A percentile compares a stretch with the other conserved stretches of the same genome.
Evolutionary conservation across 768 basidiomycete genomes (phyloP).

Genomic region (Phanerochaete carnosa): DNA sequence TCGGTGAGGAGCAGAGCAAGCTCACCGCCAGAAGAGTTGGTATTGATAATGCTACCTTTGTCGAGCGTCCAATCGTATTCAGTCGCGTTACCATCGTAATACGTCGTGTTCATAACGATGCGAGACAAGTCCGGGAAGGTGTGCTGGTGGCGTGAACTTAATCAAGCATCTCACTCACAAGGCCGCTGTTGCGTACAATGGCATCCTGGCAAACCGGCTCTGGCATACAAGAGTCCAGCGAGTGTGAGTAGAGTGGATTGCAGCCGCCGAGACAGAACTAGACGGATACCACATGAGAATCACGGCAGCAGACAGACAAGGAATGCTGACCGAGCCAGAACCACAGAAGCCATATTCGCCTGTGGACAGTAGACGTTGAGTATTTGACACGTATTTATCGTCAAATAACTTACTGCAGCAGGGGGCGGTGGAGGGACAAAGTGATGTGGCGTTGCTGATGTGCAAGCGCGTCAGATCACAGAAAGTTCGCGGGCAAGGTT

Average conservation of each 20-base stretch:
- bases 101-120: constrained; percentile 60
- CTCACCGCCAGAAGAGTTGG: constrained; percentile 59
- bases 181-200: constrained; percentile 38
- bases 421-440: constrained; percentile 34
- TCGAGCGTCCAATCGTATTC: constrained; percentile 74
- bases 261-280: constrained; percentile 88
- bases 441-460: constrained; percentile 34
- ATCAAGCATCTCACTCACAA: not conserved
- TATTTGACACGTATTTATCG: not conserved
- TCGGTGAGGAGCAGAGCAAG: constrained; percentile 67
- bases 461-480: not conserved
- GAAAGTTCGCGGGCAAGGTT: not conserved
- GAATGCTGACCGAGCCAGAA: constrained; percentile 28
- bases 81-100: constrained; percentile 72
- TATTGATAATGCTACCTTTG: constrained; percentile 62
- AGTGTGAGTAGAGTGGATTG: constrained; percentile 68
- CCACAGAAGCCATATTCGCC: constrained; percentile 59
- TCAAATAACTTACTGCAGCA: constrained; percentile 39
- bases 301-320: not conserved
- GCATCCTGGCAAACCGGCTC: constrained; percentile 67
- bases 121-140: constrained; percentile 64
- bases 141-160: constrained; percentile 35
- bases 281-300: not conserved
- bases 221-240: constrained; percentile 64
- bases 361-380: constrained; percentile 12